Evolutionary conservation across 176 grass and related monocot genomes (phyloP), one percentile per base, ranked within the genome.

Genomic region (Elaeis guineensis): DNA sequence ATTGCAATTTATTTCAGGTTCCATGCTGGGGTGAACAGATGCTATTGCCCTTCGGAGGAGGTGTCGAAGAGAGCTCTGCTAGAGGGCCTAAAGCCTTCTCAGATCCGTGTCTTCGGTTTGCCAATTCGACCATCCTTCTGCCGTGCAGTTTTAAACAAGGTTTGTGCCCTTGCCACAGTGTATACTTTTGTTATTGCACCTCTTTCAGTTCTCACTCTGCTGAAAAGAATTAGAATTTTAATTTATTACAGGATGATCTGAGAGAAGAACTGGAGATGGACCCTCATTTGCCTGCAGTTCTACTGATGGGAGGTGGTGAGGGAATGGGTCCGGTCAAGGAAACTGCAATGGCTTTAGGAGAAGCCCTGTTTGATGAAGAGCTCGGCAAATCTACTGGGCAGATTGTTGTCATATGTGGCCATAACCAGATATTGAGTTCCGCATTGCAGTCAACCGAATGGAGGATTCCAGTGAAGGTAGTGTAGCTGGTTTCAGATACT

Each of bases 71-170:
- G 83, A 55, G 85, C 90, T 5, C 30, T 82, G 35, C 58, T 83
- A 20, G 79, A 73, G 16, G 90, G 90, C 1, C 70, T 95, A 20
- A 48, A 83, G 4, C 79, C 79, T 35, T 80, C 76, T n/a, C 85
- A 95, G 50, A 75, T 95, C 49, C 82, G 79, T 15, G 73, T 83
- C 25, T 86, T 83, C 39, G 90, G 90, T 5, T 67, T 95, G 55
- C 90, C 90, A 11, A 89, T 86, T 52, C 64, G 90, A 51, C 90
- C 90, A 1, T 89, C 90, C n/a, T 95, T 95, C 67, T 89, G 82
- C 65, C 82, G 79, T 3, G 79, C 90, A 62, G 67, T 76, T 73
- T 79, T 86, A 25, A 50, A 80, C 59, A 95, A 89, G 89, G 85
- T 89, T 57, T 19, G 23, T 3, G 35, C 35, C 35, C 12, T 44